Evolutionary conservation across 176 grass and related monocot species (phyloP).

Genomic region (Cenchrus purpureus): DNA sequence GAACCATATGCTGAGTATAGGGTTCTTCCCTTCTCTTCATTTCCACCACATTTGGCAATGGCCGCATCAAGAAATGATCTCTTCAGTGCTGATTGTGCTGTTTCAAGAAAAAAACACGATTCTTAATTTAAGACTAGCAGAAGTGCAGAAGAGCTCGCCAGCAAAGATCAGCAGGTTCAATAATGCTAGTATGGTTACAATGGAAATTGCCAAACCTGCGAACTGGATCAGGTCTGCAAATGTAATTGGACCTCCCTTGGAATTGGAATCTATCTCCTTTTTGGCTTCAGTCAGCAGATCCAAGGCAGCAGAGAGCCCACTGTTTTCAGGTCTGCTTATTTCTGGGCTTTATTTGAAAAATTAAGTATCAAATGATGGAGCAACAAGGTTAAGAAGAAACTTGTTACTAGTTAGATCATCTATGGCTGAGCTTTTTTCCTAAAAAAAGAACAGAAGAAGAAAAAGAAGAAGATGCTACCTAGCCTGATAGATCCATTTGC

Average conservation of each 20-base stretch:
- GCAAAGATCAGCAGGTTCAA: background rate
- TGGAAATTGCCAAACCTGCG: constrained; percentile 48
- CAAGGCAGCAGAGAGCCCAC: constrained; percentile 73
- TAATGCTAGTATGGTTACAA: background rate
- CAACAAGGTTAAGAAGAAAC: background rate
- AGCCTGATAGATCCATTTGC: constrained; percentile 96
- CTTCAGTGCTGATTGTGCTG: constrained; percentile 91
- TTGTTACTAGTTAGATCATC: constrained; percentile 25
- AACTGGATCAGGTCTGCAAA: constrained; percentile 90
- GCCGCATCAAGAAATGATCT: constrained; percentile 84
- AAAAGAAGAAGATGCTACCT: constrained; percentile 48
- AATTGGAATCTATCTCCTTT: constrained; percentile 85
- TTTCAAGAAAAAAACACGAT: constrained; percentile 35
- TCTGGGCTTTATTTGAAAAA: constrained; percentile 76
- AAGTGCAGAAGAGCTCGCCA: background rate
- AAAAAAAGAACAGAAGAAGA: constrained; percentile 5
- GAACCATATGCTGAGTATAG: constrained; percentile 92
- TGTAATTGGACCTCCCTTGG: constrained; percentile 84
- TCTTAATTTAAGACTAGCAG: background rate
- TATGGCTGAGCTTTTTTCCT: background rate
- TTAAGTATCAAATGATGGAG: constrained; percentile 35
- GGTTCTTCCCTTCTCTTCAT: constrained; percentile 87
- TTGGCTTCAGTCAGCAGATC: constrained; percentile 72
- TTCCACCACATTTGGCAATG: constrained; percentile 87
- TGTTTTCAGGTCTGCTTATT: constrained; percentile 95